A percentile compares a stretch with the other conserved stretches of the same genome.
phyloP scores from a whole-genome alignment of 352 stramenopile species.

The Phytopythium vexans region DNA sequence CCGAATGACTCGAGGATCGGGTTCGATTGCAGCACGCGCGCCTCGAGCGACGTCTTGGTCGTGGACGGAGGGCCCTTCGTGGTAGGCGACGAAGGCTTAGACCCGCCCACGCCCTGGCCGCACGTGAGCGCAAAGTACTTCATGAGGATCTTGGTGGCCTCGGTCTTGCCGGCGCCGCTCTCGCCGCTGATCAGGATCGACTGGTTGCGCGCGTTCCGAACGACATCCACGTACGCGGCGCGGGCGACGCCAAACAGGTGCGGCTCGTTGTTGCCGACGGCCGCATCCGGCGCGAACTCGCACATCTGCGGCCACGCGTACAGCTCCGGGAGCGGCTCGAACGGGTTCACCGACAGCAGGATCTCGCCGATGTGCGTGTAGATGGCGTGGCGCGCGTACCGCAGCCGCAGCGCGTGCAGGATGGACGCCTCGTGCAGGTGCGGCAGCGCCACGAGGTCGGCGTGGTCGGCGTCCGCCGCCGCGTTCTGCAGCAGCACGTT shows the following conservation, averaged over 20 bases:
- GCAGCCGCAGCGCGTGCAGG: conserved; percentile 68
- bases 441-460: conserved; percentile 74
- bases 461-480: conserved; percentile 56
- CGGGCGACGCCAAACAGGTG: conserved; percentile 80
- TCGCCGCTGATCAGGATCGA: conserved; percentile 87
- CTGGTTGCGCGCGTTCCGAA: conserved; percentile 64
- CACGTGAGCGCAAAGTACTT: conserved; percentile 83
- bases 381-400: conserved; percentile 79
- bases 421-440: conserved; percentile 86
- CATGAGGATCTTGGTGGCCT: conserved; percentile 91
- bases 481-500: conserved; percentile 78
- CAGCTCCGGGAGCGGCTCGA: conserved; percentile 66
- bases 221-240: conserved; percentile 69
- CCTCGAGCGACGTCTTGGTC: conserved; percentile 49
- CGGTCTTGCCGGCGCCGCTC: conserved; percentile 84
- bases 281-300: conserved; percentile 32
- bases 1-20: conserved; percentile 90
- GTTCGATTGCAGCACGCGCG: conserved; percentile 89
- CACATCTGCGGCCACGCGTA: conserved; percentile 56
- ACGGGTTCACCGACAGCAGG: conserved; percentile 85
- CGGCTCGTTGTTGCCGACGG: conserved; percentile 15
- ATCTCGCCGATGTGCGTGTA: conserved; percentile 88
- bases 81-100: not conserved
- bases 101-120: conserved; percentile 10
- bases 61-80: not conserved